Evolutionary conservation across 1,284 basidiomycete genomes (phyloP), one percentile per base, ranked within the genome.

Genomic region (Ustilago vetiveriae): DNA sequence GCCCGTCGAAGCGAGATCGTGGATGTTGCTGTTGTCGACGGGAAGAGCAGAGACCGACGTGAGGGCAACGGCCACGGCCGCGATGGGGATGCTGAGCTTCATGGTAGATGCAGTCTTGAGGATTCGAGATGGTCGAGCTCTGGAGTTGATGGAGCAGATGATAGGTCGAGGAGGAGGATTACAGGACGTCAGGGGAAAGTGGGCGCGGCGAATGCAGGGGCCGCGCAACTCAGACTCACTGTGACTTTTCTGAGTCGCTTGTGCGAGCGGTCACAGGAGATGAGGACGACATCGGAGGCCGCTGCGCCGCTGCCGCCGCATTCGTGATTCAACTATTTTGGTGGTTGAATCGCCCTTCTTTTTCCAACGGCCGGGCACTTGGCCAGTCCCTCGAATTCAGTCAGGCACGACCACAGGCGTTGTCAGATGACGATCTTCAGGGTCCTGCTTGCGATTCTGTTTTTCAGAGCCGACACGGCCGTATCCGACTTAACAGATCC

Each of bases 1-100:
- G 36, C 42, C 49, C 14, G 52, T 38, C 0, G 59, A 47, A 24
- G 27, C 37, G 17, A 65, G 17, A 27, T 65, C 62, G 4, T 33
- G 43, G 11, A 41, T 13, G 21, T n/a, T 26, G 23, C 17, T 17
- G n/a, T 26, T 16, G 22, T 42, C 39, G 32, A 60, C 37, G 32
- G 64, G 64, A 3, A 49, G 17, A 17, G 64, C 57, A 13, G 53
- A 57, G 4, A 37, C 53, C 23, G 43, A 48, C 23, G 49, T 24
- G 24, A 53, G 46, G 3, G 50, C 49, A 7, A 67, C 36, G 1
- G 56, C 57, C 3, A 52, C 23, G 1, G 54, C 48, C 3, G 50
- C 56, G 29, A 62, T 27, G 14, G 64, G 57, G 29, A 56, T 57
- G 7, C 53, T 55, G 17, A 67, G 48, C 64, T 67, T 67, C 64